Evolutionary conservation across 2,329 filamentous ascomycete genomes (phyloP).

Genomic region (Ophiostoma tasmaniense): DNA sequence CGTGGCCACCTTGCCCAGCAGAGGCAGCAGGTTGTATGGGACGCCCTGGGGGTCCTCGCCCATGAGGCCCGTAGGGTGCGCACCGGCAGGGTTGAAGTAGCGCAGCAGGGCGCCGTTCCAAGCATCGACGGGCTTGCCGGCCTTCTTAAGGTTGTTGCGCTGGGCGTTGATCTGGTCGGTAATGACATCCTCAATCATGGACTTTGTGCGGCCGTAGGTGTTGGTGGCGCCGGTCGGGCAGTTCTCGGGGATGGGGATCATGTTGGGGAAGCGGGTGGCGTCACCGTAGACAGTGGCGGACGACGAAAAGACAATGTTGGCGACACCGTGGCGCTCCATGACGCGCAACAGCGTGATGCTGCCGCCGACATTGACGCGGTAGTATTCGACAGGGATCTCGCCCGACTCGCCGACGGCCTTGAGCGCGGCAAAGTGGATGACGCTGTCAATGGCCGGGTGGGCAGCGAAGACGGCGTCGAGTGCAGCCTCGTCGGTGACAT

Average conservation of each 20-base stretch:
- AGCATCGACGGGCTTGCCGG: slow-evolving; percentile 64
- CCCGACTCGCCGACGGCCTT: slow-evolving; percentile 97
- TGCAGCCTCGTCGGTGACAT: slow-evolving; percentile 76
- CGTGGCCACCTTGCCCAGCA: slow-evolving; percentile 91
- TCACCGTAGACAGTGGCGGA: slow-evolving; percentile 98
- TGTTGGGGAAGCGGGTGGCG: slow-evolving; percentile 88
- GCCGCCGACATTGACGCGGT: slow-evolving; percentile 91
- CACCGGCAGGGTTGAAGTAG: slow-evolving; percentile 96
- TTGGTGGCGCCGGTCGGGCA: slow-evolving; percentile 96
- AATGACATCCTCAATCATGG: slow-evolving; percentile 84
- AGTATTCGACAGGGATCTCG: slow-evolving; percentile 94
- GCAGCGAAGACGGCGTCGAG: slow-evolving; percentile 81
- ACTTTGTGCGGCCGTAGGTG: slow-evolving; percentile 95
- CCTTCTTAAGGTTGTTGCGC: slow-evolving; percentile 73
- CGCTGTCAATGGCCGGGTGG: slow-evolving; percentile 90
- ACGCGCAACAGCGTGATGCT: slow-evolving; percentile 76
- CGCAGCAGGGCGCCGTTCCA: slow-evolving; percentile 91
- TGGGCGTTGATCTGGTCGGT: slow-evolving; percentile 83
- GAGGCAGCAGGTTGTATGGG: slow-evolving; percentile 88
- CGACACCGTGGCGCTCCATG: slow-evolving; percentile 84
- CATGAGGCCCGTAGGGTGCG: slow-evolving; percentile 93
- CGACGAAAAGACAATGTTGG: slow-evolving; percentile 97
- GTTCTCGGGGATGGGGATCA: slow-evolving; percentile 97
- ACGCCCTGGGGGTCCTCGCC: slow-evolving; percentile 95
- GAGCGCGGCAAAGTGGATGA: slow-evolving; percentile 96